Conservation (phyloP, 352 stramenopile species). For the Albugo candida region DNA sequence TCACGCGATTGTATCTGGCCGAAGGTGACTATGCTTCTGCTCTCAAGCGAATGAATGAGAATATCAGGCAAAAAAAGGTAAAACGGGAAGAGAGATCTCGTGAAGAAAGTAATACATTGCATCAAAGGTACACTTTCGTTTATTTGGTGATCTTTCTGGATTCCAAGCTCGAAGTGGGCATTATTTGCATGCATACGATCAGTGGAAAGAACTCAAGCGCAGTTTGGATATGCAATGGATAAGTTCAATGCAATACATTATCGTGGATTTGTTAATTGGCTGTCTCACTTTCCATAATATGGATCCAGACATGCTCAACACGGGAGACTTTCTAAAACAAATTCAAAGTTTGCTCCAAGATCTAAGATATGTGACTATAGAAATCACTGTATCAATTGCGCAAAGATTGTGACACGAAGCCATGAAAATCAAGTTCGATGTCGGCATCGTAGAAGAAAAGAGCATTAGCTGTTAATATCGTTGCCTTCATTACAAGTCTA, state of each 20-base stretch:
- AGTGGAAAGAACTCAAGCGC: slow-evolving; percentile 34
- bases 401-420: too few species aligned
- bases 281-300: background rate
- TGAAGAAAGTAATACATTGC: background rate
- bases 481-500: too few species aligned
- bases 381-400: too few species aligned
- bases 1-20: slow-evolving; percentile 35
- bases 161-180: slow-evolving; percentile 33
- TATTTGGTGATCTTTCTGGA: slow-evolving; percentile 6
- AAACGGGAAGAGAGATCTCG: too few species aligned
- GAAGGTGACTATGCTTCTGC: slow-evolving; percentile 18
- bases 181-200: slow-evolving; percentile 21
- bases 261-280: slow-evolving; percentile 15
- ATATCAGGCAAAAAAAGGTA: too few species aligned
- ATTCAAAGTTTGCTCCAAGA: slow-evolving; percentile 8
- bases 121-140: slow-evolving; percentile 37
- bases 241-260: slow-evolving; percentile 40
- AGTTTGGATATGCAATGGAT: slow-evolving; percentile 41
- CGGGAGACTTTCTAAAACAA: slow-evolving; percentile 28
- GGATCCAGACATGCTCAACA: background rate
- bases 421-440: too few species aligned
- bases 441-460: too few species aligned
- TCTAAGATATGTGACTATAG: too few species aligned
- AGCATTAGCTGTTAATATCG: too few species aligned
- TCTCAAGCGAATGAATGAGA: slow-evolving; percentile 20